These are phyloP conservation scores for Fusarium sp. DNA, from an alignment of 2,329 filamentous ascomycete species.

Conservation along the genomic window DNA sequence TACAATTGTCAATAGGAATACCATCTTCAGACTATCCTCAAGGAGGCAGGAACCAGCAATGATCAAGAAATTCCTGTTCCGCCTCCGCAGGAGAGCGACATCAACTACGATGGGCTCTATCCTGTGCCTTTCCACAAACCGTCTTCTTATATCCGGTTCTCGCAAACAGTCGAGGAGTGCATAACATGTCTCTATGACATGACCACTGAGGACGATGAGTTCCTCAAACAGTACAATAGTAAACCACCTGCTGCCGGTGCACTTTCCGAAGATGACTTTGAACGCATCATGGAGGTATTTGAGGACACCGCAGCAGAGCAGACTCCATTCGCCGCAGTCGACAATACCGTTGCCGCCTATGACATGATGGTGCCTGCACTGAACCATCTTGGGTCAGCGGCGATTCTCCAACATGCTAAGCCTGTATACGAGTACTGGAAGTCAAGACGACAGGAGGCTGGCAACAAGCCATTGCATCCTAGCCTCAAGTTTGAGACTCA, in stretches of 20 bases:
- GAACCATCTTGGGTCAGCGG: constrained; percentile 60
- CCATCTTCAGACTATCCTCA: constrained; percentile 87
- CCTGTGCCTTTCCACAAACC: constrained; percentile 83
- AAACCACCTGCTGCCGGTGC: constrained; percentile 72
- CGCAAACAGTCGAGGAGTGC: constrained; percentile 96
- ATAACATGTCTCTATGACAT: constrained; percentile 93
- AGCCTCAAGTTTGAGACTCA: constrained; percentile 93
- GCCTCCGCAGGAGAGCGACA: constrained; percentile 70
- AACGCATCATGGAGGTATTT: constrained; percentile 93
- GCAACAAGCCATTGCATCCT: constrained; percentile 80
- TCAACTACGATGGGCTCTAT: constrained; percentile 92
- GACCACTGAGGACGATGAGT: constrained; percentile 88
- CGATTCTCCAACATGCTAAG: constrained; percentile 71
- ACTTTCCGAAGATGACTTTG: constrained; percentile 91
- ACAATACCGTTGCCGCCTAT: constrained; percentile 84
- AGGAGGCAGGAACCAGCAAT: constrained; percentile 64
- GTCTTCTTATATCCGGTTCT: constrained; percentile 95
- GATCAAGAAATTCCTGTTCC: constrained; percentile 74
- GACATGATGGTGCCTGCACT: constrained; percentile 79
- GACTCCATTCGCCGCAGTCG: constrained; percentile 89
- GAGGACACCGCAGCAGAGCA: constrained; percentile 86
- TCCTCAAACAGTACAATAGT: constrained; percentile 84
- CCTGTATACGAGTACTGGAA: constrained; percentile 93
- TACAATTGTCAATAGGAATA: constrained; percentile 75
- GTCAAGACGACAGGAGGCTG: constrained; percentile 70